Conservation (phyloP, 1,284 basidiomycete genomes). For the Rhodotorula sp. region DNA sequence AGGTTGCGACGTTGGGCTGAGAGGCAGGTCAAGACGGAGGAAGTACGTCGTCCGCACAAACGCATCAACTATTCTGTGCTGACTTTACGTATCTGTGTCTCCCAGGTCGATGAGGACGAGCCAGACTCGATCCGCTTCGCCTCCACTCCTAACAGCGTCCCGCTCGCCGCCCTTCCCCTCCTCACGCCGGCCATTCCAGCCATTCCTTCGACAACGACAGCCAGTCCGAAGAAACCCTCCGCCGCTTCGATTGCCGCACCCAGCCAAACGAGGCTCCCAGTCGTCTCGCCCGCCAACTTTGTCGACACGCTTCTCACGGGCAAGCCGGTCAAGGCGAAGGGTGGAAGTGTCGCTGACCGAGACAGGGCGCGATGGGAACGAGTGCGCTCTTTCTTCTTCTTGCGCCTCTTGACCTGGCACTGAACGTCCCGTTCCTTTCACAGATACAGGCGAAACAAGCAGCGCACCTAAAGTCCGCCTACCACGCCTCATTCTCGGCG, state of each 20-base stretch:
- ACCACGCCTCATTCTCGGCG: slow-evolving; percentile 29
- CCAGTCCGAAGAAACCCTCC: slow-evolving; percentile 20
- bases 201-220: slow-evolving; percentile 26
- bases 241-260: not conserved
- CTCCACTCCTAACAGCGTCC: slow-evolving; percentile 7
- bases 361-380: slow-evolving; percentile 20
- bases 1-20: slow-evolving; percentile 22
- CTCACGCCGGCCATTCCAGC: slow-evolving; percentile 26
- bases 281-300: slow-evolving; percentile 25
- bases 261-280: not conserved
- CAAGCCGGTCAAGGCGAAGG: slow-evolving; percentile 12
- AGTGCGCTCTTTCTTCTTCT: slow-evolving; percentile 2
- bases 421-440: not conserved
- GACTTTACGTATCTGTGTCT: too few species aligned
- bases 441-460: slow-evolving; percentile 35
- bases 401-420: not conserved
- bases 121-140: slow-evolving; percentile 6
- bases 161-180: slow-evolving; percentile 26
- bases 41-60: slow-evolving; percentile 3
- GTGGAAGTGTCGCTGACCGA: slow-evolving; percentile 21
- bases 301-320: slow-evolving; percentile 25
- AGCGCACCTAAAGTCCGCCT: slow-evolving; percentile 23
- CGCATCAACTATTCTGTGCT: not conserved
- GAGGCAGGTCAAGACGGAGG: slow-evolving; percentile 5
- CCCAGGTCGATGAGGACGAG: not conserved